phyloP scores from a whole-genome alignment of 805 yeast species.

The Kodamaea sagamina region DNA sequence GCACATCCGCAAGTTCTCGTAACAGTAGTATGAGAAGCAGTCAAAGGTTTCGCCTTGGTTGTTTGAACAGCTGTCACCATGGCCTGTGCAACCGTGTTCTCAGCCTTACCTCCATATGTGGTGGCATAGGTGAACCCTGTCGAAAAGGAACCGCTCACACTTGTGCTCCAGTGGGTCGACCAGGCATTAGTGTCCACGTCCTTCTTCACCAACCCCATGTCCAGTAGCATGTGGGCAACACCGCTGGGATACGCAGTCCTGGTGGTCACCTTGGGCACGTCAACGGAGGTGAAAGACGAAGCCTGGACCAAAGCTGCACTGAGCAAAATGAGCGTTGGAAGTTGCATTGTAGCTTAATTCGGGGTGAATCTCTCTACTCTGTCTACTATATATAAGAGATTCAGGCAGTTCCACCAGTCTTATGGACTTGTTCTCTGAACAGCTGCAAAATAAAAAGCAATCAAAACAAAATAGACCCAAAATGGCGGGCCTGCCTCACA shows the following conservation, averaged over 20 bases:
- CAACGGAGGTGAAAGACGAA: not conserved
- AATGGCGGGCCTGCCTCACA: not conserved
- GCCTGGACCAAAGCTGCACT: not conserved
- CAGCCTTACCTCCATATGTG: not conserved
- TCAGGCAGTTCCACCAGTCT: not conserved
- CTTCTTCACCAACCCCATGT: not conserved
- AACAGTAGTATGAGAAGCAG: not conserved
- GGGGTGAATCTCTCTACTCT: not conserved
- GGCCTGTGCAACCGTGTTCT: not conserved
- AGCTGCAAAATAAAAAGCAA: no score
- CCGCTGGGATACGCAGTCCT: not conserved
- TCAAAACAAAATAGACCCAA: not conserved
- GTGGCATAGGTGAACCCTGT: not conserved
- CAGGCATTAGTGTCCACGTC: not conserved
- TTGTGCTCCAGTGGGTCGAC: not conserved
- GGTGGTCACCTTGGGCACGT: not conserved
- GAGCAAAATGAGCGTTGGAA: conserved; percentile 1
- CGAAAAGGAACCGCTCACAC: not conserved
- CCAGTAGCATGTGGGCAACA: not conserved
- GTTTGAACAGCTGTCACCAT: not conserved
- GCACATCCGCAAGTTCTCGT: not conserved
- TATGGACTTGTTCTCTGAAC: no score
- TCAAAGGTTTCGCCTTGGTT: not conserved
- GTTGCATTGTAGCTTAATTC: not conserved
- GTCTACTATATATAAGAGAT: not conserved